These are phyloP conservation scores for Penicillium coffeae DNA, from an alignment of 495 filamentous ascomycete species.

Conservation along the genomic window DNA sequence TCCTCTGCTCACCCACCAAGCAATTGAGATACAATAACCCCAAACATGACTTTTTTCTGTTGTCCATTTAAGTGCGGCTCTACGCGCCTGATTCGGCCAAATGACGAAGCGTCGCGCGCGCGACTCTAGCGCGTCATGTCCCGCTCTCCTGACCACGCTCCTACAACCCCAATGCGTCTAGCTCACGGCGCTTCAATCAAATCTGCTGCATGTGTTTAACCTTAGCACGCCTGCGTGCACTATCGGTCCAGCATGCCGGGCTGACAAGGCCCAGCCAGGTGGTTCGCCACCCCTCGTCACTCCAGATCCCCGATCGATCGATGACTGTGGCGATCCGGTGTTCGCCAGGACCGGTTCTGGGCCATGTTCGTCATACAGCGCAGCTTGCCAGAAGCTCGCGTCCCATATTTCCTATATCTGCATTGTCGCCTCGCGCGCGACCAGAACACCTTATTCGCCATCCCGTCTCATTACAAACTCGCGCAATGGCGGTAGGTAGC, in stretches of 20 bases:
- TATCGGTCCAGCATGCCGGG: conserved; percentile 31
- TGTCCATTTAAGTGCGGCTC: background rate
- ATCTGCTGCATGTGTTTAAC: conserved; percentile 36
- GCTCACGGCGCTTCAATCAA: background rate
- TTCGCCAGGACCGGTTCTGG: conserved; percentile 14
- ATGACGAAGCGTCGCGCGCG: conserved; percentile 5
- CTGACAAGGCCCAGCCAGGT: conserved; percentile 21
- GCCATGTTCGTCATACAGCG: conserved; percentile 17
- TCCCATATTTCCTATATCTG: background rate
- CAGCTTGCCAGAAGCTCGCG: background rate
- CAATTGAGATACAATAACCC: too few relatives aligned
- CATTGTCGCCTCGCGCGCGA: background rate
- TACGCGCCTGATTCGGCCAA: background rate
- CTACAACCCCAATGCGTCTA: background rate
- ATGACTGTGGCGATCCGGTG: conserved; percentile 24
- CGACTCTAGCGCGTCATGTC: conserved; percentile 19
- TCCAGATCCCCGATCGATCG: conserved; percentile 25
- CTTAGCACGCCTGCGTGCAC: conserved; percentile 24
- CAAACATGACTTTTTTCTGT: too few relatives aligned
- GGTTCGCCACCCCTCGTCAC: conserved; percentile 30
- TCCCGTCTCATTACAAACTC: background rate
- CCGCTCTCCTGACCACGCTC: conserved; percentile 6
- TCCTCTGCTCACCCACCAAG: too few relatives aligned
- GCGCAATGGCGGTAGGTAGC: background rate
- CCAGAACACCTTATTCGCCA: background rate